Evolutionary conservation across 805 yeast genomes (phyloP), one percentile per base, ranked within the genome.

Genomic region (Cyberlindnera veronae): DNA sequence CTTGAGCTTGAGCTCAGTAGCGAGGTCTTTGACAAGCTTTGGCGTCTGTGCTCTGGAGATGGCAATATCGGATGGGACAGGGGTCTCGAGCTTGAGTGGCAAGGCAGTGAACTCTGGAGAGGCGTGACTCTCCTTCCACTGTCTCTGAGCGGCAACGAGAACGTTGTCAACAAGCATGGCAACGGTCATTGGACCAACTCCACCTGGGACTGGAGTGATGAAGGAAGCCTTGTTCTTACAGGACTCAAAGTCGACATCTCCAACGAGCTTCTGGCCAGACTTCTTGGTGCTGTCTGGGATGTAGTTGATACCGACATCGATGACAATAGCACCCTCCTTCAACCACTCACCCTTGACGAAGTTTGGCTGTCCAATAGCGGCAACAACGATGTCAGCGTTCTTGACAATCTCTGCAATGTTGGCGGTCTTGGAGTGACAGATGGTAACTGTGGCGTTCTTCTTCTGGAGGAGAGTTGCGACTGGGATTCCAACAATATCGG

Each of bases 141-240:
- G 69, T 46, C 71, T 68, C 59, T 79, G 72, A 29, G 93, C 90
- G 37, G 90, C 83, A 40, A 69, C 64, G 28, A 79, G 67, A 21
- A 84, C 89, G 60, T 85, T 85, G 49, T 78, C 79, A 61, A 83
- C 76, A 41, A 85, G 68, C 78, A 81, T 81, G 20, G 93, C 93
- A 33, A 85, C 91, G 12, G 95, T 85, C 95, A 85, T 85, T 58
- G 95, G 95, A 38, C 95, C 95, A 49, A 85, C 95, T 50, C 95
- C 95, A 60, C 95, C 95, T 38, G 95, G 95, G 43, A 85, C 95
- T 9, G 95, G 95, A n/a, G 95, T 85, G 48, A 84, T 69, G 53
- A 72, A 71, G 7, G 81, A 69, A 5, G 89, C 81, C 48, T 69
- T 74, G 28, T 67, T 63, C 38, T 67, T 64, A 41, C 81, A 78